Evolutionary conservation across 1,284 basidiomycete species (phyloP).

Genomic region (Wallemia mellicola): DNA sequence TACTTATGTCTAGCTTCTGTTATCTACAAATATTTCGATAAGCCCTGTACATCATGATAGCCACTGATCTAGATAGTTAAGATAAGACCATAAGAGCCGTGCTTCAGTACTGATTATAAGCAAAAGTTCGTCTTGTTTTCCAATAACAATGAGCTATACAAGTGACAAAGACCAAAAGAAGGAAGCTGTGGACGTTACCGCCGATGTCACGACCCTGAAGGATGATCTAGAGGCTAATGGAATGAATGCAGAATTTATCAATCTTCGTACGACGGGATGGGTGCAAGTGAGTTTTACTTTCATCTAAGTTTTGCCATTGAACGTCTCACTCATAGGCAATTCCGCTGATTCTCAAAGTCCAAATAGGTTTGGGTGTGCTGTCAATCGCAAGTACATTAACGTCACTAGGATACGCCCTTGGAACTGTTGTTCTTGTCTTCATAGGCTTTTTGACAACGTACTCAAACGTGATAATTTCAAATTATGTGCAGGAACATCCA

Average conservation of each 20-base stretch:
- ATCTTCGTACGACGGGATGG: background rate
- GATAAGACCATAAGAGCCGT: too few relatives aligned
- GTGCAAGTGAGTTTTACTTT: background rate
- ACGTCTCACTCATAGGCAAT: background rate
- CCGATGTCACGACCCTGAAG: background rate
- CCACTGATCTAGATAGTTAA: too few relatives aligned
- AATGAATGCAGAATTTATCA: background rate
- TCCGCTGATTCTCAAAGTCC: background rate
- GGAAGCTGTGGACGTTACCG: background rate
- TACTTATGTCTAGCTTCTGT: too few relatives aligned
- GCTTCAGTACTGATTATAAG: too few relatives aligned
- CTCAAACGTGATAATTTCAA: background rate
- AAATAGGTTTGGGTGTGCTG: background rate
- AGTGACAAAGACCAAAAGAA: background rate
- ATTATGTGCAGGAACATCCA: background rate
- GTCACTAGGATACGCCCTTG: background rate
- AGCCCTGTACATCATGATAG: too few relatives aligned
- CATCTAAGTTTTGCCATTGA: background rate
- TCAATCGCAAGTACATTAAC: background rate
- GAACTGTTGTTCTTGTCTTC: background rate
- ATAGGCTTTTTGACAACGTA: background rate
- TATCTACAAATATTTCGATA: too few relatives aligned
- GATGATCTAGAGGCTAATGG: background rate
- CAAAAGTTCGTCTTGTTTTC: too few relatives aligned
- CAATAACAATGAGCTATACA: too few relatives aligned